Evolutionary conservation across 1,284 basidiomycete genomes (phyloP), one percentile per base, ranked within the genome.

Genomic region (Cryptococcus hybrid): DNA sequence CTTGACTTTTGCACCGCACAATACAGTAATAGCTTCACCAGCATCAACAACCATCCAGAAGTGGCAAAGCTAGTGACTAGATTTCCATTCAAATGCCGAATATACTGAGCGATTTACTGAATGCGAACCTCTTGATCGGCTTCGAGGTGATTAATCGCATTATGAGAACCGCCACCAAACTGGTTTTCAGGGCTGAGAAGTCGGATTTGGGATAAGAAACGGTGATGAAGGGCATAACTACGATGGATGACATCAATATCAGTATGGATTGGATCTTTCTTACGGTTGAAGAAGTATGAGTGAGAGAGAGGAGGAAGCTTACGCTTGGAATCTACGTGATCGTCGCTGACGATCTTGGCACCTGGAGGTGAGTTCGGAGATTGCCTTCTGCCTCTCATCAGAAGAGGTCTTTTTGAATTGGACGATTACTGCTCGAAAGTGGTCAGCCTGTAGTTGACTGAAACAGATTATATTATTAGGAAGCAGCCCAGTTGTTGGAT

Each of bases 171-270:
- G 42, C 64, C 57, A 18, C 48, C 50, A 18, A 62, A 62, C n/a
- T 67, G 59, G 7, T 55, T 48, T 50, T 71, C 52, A 76, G 57
- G 18, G 64, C 50, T 18, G 62, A 47, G 43, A 67, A 73, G 57
- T 66, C 62, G 40, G 67, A 56, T 45, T 66, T 62, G 24, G 66
- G 63, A 24, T 73, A 37, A 13, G 53, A 57, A 47, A 71, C 65
- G 42, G 62, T 61, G 47, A 67, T 59, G 61, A 70, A 74, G 6
- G 74, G 71, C 61, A 71, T 62, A 67, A 76, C 74, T 75, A 55
- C 7, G 38, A 8, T 30, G 12, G 4, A 12, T n/a, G 8, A 55
- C 30, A 46, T 7, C n/a, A 5, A 9, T 30, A n/a, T 24, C 13
- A 15, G 11, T 18, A 34, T 13, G 2, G 5, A 50, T 30, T 13